Conservation (phyloP, 1,139 yeast species). For the Scheffersomyces cryptocercus region DNA sequence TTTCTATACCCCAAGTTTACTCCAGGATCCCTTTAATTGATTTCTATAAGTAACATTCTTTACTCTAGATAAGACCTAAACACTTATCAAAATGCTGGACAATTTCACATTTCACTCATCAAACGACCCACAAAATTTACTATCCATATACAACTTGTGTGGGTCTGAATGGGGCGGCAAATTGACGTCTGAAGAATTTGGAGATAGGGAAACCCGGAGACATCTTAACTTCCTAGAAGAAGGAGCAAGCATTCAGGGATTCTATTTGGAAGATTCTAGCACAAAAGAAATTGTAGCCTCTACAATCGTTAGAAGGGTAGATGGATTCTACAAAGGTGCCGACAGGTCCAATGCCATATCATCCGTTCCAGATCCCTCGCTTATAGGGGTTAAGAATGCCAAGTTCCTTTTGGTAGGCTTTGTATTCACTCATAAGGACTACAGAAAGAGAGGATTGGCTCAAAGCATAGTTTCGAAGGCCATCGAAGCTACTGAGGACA, state of each 20-base stretch:
- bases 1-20: no score
- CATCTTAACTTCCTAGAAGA: constrained; percentile 14
- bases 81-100: neutral
- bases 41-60: no score
- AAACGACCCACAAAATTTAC: constrained; percentile 28
- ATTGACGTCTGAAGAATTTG: constrained; percentile 27
- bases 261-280: constrained; percentile 28
- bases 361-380: constrained; percentile 33
- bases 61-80: no score
- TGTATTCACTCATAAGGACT: constrained; percentile 30
- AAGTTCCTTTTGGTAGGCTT: constrained; percentile 28
- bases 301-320: constrained; percentile 23
- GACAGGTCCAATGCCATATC: constrained; percentile 28
- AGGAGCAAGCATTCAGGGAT: constrained; percentile 19
- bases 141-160: constrained; percentile 25
- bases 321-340: constrained; percentile 35
- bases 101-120: constrained; percentile 18
- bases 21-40: no score
- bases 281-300: constrained; percentile 29
- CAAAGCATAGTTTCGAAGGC: constrained; percentile 26
- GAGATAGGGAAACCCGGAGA: constrained; percentile 17
- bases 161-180: constrained; percentile 33
- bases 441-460: constrained; percentile 35
- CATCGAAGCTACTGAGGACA: constrained; percentile 34
- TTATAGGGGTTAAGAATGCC: constrained; percentile 34